These are phyloP conservation scores for Apiospora aurea DNA, from an alignment of 2,329 filamentous ascomycete genomes.

Conservation along the genomic window DNA sequence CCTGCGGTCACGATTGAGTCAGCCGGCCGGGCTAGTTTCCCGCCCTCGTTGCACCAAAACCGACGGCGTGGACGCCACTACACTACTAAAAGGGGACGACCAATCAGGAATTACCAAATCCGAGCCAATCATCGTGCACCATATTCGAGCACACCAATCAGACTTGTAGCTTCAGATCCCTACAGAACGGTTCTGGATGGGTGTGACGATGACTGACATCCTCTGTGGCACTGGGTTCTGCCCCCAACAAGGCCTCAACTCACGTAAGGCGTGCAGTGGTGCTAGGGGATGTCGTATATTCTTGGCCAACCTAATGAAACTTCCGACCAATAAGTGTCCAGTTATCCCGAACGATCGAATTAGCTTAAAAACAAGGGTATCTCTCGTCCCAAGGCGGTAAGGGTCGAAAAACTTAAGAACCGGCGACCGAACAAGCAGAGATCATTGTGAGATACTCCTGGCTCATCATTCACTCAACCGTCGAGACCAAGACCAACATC, in stretches of 20 bases:
- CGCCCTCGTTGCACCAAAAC: neutral
- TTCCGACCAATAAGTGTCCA: too few species aligned
- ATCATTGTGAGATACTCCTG: too few species aligned
- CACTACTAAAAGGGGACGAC: neutral
- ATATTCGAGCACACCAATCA: constrained; percentile 5
- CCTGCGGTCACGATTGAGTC: neutral
- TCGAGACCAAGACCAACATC: too few species aligned
- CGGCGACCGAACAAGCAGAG: too few species aligned
- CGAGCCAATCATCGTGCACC: constrained; percentile 7
- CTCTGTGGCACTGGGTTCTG: neutral
- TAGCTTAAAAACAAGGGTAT: too few species aligned
- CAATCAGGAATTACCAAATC: neutral
- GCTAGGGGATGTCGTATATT: too few species aligned
- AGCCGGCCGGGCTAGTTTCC: neutral
- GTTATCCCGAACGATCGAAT: too few species aligned
- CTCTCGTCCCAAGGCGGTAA: too few species aligned
- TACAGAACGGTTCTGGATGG: too few species aligned
- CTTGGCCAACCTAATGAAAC: too few species aligned
- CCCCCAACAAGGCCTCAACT: neutral
- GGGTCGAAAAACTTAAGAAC: too few species aligned
- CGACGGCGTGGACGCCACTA: neutral
- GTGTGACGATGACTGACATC: neutral
- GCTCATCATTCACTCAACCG: too few species aligned
- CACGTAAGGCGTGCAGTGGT: neutral
- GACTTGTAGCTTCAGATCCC: neutral